Evolutionary conservation across 2,329 filamentous ascomycete species (phyloP).

Genomic region (Alternaria conjuncta): DNA sequence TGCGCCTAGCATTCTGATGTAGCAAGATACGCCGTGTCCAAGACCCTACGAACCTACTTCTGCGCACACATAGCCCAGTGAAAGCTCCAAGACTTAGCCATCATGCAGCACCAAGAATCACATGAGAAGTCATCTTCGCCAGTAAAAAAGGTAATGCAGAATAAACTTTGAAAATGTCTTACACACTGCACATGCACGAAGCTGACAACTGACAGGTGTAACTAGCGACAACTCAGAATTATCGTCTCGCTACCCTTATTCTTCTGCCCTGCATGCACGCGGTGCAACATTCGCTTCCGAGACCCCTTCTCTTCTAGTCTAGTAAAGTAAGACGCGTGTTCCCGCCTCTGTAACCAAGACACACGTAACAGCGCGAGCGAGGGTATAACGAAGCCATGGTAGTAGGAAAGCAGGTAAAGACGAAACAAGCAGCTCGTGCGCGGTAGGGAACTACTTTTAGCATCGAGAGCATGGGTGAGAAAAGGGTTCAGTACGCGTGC

Average conservation of each 20-base stretch:
- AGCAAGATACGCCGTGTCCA: background rate
- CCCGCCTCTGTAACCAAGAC: slow-evolving; percentile 28
- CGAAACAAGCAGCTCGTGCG: background rate
- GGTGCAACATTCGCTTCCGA: slow-evolving; percentile 18
- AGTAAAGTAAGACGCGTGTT: slow-evolving; percentile 7
- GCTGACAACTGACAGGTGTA: slow-evolving; percentile 10
- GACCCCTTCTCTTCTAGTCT: slow-evolving; percentile 8
- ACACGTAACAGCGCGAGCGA: background rate
- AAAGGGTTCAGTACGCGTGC: background rate
- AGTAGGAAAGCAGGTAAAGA: background rate
- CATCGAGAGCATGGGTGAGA: background rate
- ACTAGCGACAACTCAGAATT: slow-evolving; percentile 1
- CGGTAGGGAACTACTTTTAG: background rate
- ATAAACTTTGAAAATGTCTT: background rate
- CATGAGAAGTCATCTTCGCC: background rate
- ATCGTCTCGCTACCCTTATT: slow-evolving; percentile 23
- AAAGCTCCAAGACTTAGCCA: too few species aligned
- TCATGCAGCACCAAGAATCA: background rate
- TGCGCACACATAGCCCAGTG: background rate
- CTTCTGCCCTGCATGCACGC: slow-evolving; percentile 18
- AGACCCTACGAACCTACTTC: background rate
- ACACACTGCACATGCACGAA: background rate
- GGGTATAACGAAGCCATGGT: background rate
- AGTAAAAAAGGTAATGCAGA: background rate
- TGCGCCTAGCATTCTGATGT: background rate